Conservation (phyloP, 164 flowering plant species). For the Berberis vulgaris region DNA sequence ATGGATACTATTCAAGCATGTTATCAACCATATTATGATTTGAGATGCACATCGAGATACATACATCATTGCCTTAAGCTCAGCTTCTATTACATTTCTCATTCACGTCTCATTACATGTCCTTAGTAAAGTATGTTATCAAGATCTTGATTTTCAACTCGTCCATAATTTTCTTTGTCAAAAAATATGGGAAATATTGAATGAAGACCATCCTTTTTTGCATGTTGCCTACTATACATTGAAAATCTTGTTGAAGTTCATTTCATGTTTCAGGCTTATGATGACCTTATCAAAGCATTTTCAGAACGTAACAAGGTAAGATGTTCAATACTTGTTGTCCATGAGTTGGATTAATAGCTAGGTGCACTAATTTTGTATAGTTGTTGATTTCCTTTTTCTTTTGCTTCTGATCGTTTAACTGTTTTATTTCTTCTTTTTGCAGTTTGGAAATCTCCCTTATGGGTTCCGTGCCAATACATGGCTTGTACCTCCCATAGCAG, state of each 20-base stretch:
- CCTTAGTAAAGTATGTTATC: too few relatives aligned
- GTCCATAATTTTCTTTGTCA: neutral
- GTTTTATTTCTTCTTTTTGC: constrained; percentile 15
- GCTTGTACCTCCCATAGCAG: constrained; percentile 86
- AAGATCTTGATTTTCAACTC: neutral
- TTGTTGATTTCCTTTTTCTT: neutral
- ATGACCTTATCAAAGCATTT: constrained; percentile 88
- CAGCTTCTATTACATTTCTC: neutral
- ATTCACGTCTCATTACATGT: too few relatives aligned
- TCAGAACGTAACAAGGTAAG: constrained; percentile 89
- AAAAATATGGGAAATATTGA: neutral
- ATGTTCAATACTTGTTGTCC: too few relatives aligned
- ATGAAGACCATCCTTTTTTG: neutral
- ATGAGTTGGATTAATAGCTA: too few relatives aligned
- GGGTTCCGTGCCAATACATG: constrained; percentile 99
- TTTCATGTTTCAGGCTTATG: constrained; percentile 56
- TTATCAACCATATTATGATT: too few relatives aligned
- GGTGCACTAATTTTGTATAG: too few relatives aligned
- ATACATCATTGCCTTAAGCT: neutral
- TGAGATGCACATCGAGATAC: too few relatives aligned
- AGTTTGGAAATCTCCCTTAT: constrained; percentile 99
- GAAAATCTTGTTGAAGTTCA: constrained; percentile 3
- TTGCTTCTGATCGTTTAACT: neutral
- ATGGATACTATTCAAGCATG: too few relatives aligned
- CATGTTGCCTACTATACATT: neutral